Evolutionary conservation across 108 stramenopile species (phyloP).

Genomic region (Cyclostephanos invisitatus): DNA sequence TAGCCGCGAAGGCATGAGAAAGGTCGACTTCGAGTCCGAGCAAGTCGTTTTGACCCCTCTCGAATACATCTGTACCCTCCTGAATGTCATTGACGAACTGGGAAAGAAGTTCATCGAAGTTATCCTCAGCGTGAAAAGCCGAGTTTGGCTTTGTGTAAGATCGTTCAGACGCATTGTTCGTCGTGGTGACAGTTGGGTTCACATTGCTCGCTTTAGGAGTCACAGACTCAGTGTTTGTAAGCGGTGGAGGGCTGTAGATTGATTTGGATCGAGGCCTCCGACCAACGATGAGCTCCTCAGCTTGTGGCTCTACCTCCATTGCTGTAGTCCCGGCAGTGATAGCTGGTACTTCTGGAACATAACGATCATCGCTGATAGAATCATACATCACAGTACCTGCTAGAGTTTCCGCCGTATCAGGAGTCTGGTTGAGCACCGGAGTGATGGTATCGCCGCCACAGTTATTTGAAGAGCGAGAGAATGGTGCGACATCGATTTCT

Average conservation of each 20-base stretch:
- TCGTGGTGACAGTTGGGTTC: conserved; percentile 6
- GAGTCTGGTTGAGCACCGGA: background rate
- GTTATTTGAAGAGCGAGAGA: background rate
- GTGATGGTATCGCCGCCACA: conserved; percentile 2
- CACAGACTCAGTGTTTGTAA: conserved; percentile 1
- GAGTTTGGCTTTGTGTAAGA: conserved; percentile 9
- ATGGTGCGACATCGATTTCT: background rate
- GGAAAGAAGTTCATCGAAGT: conserved; percentile 41
- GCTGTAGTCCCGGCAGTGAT: background rate
- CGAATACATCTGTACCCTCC: conserved; percentile 34
- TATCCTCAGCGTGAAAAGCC: conserved; percentile 14
- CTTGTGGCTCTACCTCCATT: background rate
- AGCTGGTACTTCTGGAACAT: conserved; percentile 10
- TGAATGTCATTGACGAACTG: conserved; percentile 32
- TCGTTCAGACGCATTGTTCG: background rate
- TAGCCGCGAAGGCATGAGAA: conserved; percentile 36
- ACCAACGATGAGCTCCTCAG: background rate
- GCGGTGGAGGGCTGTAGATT: conserved; percentile 29
- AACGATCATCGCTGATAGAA: background rate
- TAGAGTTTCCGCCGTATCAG: background rate
- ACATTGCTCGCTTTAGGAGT: conserved; percentile 45
- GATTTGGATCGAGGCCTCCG: conserved; percentile 5
- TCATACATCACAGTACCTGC: conserved; percentile 2
- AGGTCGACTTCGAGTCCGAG: conserved; percentile 44
- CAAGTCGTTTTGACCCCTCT: conserved; percentile 40